Percentiles rank a stretch among this genome's conserved stretches.
Conservation (phyloP, 1,284 basidiomycete species). For the Austropuccinia psidii region DNA sequence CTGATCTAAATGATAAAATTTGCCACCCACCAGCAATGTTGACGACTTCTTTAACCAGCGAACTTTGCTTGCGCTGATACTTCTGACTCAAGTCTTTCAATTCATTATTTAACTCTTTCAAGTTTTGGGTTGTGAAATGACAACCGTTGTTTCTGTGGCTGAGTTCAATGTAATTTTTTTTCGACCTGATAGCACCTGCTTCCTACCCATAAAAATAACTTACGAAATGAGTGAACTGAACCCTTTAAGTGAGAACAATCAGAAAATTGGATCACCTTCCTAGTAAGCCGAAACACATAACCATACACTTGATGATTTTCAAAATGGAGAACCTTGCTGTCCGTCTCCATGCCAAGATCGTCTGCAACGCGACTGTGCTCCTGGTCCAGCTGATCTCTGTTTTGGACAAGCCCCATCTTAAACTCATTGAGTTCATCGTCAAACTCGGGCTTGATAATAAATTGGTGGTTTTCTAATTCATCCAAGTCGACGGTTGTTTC, state of each 20-base stretch:
- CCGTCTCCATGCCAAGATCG: conserved; percentile 74
- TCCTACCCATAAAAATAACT: conserved; percentile 56
- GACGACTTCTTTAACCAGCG: conserved; percentile 86
- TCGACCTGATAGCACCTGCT: conserved; percentile 62
- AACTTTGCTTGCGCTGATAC: conserved; percentile 69
- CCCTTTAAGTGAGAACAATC: neutral
- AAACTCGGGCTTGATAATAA: conserved; percentile 87
- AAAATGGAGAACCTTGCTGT: conserved; percentile 83
- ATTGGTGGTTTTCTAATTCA: conserved; percentile 73
- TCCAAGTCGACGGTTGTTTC: conserved; percentile 89
- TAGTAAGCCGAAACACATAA: conserved; percentile 82
- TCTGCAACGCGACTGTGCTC: conserved; percentile 68
- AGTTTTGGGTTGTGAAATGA: conserved; percentile 75
- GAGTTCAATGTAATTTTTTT: conserved; percentile 72
- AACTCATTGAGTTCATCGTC: conserved; percentile 66
- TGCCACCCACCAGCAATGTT: conserved; percentile 68
- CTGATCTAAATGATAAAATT: neutral
- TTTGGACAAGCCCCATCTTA: conserved; percentile 60
- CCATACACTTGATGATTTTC: conserved; percentile 87
- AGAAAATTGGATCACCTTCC: conserved; percentile 57
- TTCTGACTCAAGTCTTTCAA: conserved; percentile 62
- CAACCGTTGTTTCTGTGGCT: conserved; percentile 78
- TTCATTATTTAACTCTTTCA: conserved; percentile 68
- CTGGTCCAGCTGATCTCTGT: conserved; percentile 71
- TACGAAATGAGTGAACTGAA: neutral